Evolutionary conservation across 1,139 yeast species (phyloP), one percentile per base, ranked within the genome.

Genomic region (Geotrichum klebahnii): DNA sequence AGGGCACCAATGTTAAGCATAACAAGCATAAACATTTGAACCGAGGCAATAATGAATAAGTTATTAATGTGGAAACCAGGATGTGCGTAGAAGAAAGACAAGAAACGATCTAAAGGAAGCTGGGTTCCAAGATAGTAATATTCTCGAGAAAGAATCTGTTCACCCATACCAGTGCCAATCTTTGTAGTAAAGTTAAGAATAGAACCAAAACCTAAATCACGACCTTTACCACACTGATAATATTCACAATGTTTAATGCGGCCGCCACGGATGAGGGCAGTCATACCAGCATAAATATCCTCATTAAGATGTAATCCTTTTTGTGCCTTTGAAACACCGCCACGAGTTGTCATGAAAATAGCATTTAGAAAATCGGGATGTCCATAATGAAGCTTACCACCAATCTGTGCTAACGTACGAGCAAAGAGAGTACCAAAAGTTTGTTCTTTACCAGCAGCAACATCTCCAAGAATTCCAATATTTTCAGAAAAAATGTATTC

Each of bases 101-200:
- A 78, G 83, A 92, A 92, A 71, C 98, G 85, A 70, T 92, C 98
- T 62, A 92, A 76, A 53, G 97, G 98, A 63, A 92, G 80, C 72
- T 92, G 98, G 55, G 98, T 92, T 62, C 97, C 96, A 69, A 92
- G 77, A 72, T 92, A 92, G 74, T 90, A 92, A 75, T 92, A 92
- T 73, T 92, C 98, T 76, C 98, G 86, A 53, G 97, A 89, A 67
- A 92, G 77, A 94, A 92, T 90, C 74, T 92, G 98, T 74, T 92
- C 98, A 74, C 98, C 98, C 98, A 92, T 92, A 85, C 98, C 98
- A 65, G 97, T 96, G 78, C 98, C 98, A 82, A 92, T 92, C 79
- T 92, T 92, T 55, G 98, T 92, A 32, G 97, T 92, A 82, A 92
- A 92, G 74, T 92, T 92, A 77, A 92, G 81, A 79, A 92, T 89